These are phyloP conservation scores for Phialophora verrucosa DNA, from an alignment of 2,329 filamentous ascomycete species.

Conservation along the genomic window DNA sequence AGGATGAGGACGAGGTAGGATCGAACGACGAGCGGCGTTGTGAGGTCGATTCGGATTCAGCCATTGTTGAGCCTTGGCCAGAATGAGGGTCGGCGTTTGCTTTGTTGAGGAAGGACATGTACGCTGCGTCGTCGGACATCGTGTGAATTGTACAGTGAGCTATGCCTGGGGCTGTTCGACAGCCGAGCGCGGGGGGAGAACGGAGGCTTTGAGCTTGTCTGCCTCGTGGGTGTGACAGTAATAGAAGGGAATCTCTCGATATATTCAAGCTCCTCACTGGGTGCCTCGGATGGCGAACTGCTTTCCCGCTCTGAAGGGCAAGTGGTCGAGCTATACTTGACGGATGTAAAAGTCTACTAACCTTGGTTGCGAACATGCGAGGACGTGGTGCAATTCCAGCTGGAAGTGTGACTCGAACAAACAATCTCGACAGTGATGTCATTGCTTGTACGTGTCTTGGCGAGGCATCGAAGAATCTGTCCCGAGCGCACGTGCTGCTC, in stretches of 20 bases:
- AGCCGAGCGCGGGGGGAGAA: neutral
- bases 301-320: neutral
- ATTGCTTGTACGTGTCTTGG: neutral
- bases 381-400: neutral
- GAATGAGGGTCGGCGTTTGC: constrained; percentile 71
- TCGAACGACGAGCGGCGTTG: constrained; percentile 32
- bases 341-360: neutral
- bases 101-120: constrained; percentile 83
- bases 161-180: neutral
- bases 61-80: constrained; percentile 36
- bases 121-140: constrained; percentile 74
- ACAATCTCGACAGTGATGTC: neutral
- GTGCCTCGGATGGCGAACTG: neutral
- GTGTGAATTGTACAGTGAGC: constrained; percentile 20
- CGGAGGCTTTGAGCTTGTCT: neutral
- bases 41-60: constrained; percentile 34
- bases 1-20: constrained; percentile 29
- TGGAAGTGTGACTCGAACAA: neutral
- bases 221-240: neutral
- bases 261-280: neutral
- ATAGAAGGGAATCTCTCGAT: neutral
- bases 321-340: neutral
- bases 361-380: neutral
- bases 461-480: neutral
- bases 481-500: too few relatives aligned